phyloP scores from a whole-genome alignment of 257 asterid species.

The Capsicum chinense region DNA sequence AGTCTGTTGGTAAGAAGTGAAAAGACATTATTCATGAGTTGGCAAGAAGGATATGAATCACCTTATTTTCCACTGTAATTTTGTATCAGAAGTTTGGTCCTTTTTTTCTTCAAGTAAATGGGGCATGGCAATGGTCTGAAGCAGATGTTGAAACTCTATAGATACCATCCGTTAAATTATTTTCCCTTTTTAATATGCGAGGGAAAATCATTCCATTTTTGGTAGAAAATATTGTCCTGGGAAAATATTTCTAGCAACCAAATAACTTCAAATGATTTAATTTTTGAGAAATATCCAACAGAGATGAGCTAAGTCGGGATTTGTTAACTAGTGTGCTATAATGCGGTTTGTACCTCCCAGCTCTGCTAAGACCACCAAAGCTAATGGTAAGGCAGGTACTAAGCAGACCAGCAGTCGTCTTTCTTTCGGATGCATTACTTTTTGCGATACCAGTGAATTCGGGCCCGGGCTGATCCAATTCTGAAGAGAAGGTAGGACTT shows the following conservation, averaged over 20 bases:
- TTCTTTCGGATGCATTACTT: background rate
- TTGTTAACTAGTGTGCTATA: background rate
- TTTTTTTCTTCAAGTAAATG: background rate
- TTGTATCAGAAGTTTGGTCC: background rate
- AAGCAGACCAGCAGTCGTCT: background rate
- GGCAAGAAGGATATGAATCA: background rate
- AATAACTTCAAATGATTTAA: background rate
- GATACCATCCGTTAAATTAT: background rate
- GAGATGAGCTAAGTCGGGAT: background rate
- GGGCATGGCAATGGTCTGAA: background rate
- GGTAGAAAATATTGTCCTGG: background rate
- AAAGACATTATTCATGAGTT: background rate
- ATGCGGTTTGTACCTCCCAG: background rate
- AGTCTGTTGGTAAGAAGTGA: background rate
- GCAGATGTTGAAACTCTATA: background rate
- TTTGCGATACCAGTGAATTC: too few relatives aligned
- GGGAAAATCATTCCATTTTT: background rate
- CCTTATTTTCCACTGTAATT: background rate
- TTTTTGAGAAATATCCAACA: background rate
- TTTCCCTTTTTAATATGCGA: background rate
- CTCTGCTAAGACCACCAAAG: background rate
- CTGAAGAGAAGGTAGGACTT: background rate
- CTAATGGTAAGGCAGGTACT: background rate
- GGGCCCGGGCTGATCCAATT: background rate
- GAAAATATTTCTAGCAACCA: background rate